Percentiles rank a stretch among this genome's conserved stretches.
These are phyloP conservation scores for Periconia digitata DNA, from an alignment of 2,329 filamentous ascomycete species.

Conservation along the genomic window DNA sequence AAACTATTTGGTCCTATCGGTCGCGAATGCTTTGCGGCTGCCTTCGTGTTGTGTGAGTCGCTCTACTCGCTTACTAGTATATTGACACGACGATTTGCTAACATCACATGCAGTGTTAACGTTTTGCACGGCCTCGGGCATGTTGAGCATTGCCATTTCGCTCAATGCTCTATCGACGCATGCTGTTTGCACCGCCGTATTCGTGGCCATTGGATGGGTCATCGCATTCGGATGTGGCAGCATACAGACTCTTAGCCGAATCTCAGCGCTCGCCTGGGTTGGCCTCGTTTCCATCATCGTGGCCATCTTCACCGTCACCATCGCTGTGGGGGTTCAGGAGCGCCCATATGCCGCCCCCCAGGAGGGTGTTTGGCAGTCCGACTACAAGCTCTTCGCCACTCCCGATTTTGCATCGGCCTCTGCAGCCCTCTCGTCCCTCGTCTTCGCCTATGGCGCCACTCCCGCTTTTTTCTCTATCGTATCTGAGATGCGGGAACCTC, in stretches of 20 bases:
- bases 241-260: slow-evolving; percentile 43
- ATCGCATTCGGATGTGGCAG: slow-evolving; percentile 53
- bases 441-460: slow-evolving; percentile 52
- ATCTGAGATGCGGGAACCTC: slow-evolving; percentile 63
- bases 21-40: slow-evolving; percentile 48
- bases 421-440: slow-evolving; percentile 23
- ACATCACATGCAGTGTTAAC: neutral
- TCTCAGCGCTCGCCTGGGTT: slow-evolving; percentile 29
- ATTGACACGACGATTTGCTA: neutral
- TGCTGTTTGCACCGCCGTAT: slow-evolving; percentile 65
- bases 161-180: slow-evolving; percentile 58
- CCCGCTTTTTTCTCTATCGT: slow-evolving; percentile 70
- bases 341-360: slow-evolving; percentile 25
- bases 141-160: slow-evolving; percentile 53
- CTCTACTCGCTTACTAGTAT: slow-evolving; percentile 10
- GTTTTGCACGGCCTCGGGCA: slow-evolving; percentile 55
- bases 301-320: slow-evolving; percentile 24
- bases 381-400: slow-evolving; percentile 20
- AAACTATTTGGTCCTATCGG: slow-evolving; percentile 58
- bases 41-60: slow-evolving; percentile 39
- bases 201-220: slow-evolving; percentile 60
- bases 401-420: slow-evolving; percentile 20
- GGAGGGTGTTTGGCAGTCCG: slow-evolving; percentile 21
- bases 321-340: slow-evolving; percentile 28
- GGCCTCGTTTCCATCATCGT: slow-evolving; percentile 24